phyloP scores from a whole-genome alignment of 176 grass and related monocot genomes.

The Cocos nucifera region DNA sequence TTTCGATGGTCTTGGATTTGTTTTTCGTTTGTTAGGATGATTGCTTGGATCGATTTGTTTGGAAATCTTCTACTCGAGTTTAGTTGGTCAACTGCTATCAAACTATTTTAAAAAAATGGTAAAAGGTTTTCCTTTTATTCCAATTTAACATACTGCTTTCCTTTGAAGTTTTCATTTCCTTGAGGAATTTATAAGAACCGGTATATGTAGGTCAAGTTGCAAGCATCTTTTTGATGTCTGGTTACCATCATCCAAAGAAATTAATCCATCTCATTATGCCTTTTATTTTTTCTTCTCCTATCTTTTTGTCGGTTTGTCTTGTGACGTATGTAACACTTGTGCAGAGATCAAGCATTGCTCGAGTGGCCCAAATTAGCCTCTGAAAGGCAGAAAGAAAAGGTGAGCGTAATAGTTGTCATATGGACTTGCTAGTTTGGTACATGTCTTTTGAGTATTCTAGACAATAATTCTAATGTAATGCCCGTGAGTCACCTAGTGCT shows the following conservation, averaged over 20 bases:
- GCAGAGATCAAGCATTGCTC: neutral
- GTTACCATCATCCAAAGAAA: neutral
- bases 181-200: neutral
- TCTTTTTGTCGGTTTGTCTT: neutral
- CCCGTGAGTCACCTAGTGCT: conserved; percentile 46
- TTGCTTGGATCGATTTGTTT: conserved; percentile 4
- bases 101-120: neutral
- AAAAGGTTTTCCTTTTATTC: neutral
- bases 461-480: conserved; percentile 19
- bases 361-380: neutral
- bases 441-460: conserved; percentile 16
- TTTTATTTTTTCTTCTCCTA: neutral
- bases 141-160: neutral
- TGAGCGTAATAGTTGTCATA: conserved; percentile 8
- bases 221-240: neutral
- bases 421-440: conserved; percentile 6
- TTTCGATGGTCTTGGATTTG: neutral
- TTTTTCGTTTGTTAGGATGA: neutral
- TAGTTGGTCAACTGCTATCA: neutral
- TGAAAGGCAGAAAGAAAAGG: conserved; percentile 1
- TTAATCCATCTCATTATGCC: no score
- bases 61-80: conserved; percentile 5
- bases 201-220: neutral
- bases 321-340: neutral
- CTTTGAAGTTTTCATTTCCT: neutral